These are phyloP conservation scores for Erythrobasidium yunnanense DNA, from an alignment of 768 basidiomycete genomes.

Conservation along the genomic window DNA sequence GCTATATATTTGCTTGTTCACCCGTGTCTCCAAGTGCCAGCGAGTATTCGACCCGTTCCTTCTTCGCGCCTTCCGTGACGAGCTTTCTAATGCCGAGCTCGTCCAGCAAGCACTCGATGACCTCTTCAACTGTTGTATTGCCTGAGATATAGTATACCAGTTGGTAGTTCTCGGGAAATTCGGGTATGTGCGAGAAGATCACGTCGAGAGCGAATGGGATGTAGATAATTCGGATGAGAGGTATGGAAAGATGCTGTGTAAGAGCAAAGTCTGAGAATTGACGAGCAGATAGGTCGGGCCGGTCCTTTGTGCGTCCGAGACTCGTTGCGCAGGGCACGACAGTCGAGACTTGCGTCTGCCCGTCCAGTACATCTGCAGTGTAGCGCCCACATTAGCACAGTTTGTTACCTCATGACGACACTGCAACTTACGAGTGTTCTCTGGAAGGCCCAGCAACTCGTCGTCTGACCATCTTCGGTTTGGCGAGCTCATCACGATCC, in stretches of 20 bases:
- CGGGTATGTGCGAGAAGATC: conserved; percentile 55
- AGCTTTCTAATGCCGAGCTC: conserved; percentile 60
- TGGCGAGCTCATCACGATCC: conserved; percentile 3
- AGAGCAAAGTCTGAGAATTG: conserved; percentile 62
- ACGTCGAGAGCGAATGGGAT: conserved; percentile 54
- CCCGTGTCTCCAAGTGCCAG: background rate
- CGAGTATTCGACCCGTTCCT: conserved; percentile 59
- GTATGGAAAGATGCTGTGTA: conserved; percentile 57
- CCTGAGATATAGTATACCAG: conserved; percentile 59
- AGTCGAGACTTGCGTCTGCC: background rate
- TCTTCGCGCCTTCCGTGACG: conserved; percentile 56
- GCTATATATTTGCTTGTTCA: too few species aligned
- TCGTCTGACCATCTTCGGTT: conserved; percentile 56
- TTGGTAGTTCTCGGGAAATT: conserved; percentile 61
- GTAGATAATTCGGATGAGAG: conserved; percentile 61
- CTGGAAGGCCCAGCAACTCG: conserved; percentile 55
- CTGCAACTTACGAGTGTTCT: conserved; percentile 47
- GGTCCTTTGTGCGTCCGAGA: conserved; percentile 46
- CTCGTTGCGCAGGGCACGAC: conserved; percentile 44
- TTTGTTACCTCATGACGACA: conserved; percentile 2
- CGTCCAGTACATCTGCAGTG: conserved; percentile 16
- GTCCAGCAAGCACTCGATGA: conserved; percentile 49
- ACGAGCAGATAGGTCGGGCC: conserved; percentile 43
- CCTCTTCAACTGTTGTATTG: conserved; percentile 50
- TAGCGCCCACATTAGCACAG: background rate